A percentile compares a stretch with the other conserved stretches of the same genome.
Conservation (phyloP, 148 eudicot genomes). For the Tetragonia tetragonoides region DNA sequence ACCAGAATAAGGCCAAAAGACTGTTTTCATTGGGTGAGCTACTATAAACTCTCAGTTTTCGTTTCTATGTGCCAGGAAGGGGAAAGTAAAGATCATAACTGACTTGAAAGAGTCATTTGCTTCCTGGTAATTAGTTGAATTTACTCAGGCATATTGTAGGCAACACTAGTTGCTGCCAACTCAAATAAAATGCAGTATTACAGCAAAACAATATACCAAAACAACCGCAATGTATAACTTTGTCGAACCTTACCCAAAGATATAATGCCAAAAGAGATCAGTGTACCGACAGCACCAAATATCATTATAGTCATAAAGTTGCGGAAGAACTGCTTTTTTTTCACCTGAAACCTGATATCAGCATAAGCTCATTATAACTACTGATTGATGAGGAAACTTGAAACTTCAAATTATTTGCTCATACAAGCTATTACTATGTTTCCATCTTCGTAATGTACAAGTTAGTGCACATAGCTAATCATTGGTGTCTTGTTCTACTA, state of each 20-base stretch:
- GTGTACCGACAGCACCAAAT: slow-evolving; percentile 75
- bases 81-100: no score
- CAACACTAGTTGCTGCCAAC: neutral
- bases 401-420: no score
- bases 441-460: no score
- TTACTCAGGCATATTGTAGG: neutral
- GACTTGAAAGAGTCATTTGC: neutral
- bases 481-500: no score
- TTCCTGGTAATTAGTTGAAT: neutral
- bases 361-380: neutral
- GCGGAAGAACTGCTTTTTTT: slow-evolving; percentile 80
- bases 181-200: neutral
- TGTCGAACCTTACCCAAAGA: slow-evolving; percentile 47
- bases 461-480: no score
- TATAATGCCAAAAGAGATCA: slow-evolving; percentile 67
- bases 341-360: slow-evolving; percentile 72
- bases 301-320: slow-evolving; percentile 66
- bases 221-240: neutral
- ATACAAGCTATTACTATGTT: no score
- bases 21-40: neutral
- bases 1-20: neutral
- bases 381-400: neutral
- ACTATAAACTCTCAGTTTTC: neutral
- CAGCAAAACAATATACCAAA: neutral
- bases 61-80: no score